Percentiles rank a stretch among this genome's conserved stretches.
Evolutionary conservation across 2,329 filamentous ascomycete species (phyloP).

Genomic region (Passalora sequoiae): DNA sequence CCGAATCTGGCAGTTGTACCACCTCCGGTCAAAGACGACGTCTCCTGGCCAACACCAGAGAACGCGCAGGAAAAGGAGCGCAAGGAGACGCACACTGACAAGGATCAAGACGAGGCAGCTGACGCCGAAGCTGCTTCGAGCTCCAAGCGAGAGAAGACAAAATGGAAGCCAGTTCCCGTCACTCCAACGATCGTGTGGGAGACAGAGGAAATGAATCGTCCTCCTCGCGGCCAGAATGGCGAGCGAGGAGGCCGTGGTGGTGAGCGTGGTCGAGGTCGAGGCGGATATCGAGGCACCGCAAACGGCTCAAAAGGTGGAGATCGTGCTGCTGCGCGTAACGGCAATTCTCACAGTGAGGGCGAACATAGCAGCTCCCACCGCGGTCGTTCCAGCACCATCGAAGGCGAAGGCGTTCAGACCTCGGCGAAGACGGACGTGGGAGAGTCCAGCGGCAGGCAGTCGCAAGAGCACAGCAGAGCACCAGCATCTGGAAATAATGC

Average conservation of each 20-base stretch:
- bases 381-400: conserved; percentile 22
- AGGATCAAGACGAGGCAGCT: conserved; percentile 59
- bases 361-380: conserved; percentile 14
- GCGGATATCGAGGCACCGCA: conserved; percentile 37
- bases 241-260: conserved; percentile 54
- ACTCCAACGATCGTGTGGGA: conserved; percentile 81
- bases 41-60: conserved; percentile 78
- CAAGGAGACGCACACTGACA: conserved; percentile 56
- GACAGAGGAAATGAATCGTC: conserved; percentile 50
- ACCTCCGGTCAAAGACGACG: conserved; percentile 69
- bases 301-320: conserved; percentile 37
- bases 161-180: conserved; percentile 79
- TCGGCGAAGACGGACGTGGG: conserved; percentile 17
- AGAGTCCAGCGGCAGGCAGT: conserved; percentile 10
- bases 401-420: conserved; percentile 29
- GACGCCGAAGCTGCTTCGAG: conserved; percentile 49
- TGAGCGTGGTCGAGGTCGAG: conserved; percentile 44
- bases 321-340: conserved; percentile 24
- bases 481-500: neutral
- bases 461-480: conserved; percentile 9
- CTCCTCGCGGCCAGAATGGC: conserved; percentile 36
- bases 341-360: conserved; percentile 14
- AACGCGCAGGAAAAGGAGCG: conserved; percentile 70
- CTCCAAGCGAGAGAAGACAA: conserved; percentile 64
- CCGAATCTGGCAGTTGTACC: conserved; percentile 31